Base-by-base conservation (phyloP, 331 rosid species). In the Acacia pycnantha region DNA sequence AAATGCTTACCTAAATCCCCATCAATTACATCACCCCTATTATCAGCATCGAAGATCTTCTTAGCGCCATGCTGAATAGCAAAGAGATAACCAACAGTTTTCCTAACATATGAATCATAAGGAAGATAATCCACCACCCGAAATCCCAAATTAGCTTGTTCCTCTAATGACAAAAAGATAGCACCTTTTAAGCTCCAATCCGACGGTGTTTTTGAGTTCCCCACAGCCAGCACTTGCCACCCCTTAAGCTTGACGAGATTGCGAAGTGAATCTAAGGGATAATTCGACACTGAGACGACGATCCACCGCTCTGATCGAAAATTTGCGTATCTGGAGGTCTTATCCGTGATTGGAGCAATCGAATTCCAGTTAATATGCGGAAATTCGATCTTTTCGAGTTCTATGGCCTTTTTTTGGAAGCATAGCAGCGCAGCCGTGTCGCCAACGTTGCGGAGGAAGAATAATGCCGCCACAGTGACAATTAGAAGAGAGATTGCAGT, bases 1-100 rank as follows among this genome's bases (percentile, higher is more conserved):
- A 96, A 93, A 86, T 92, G 98, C 74, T 90, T 96, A 22, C 99
- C 97, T 79, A 96, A 85, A 91, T 96, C 97, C 69, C 89, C 91
- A 81, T 84, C 95, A 64, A 93, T 91, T 24, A 96, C 97, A 19
- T 96, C 99, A 56, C 94, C 98, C 19, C 98, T 91, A 86, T 96
- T 96, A 61, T 96, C 99, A 19, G 93, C 91, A 81, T 96, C 99
- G 62, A 87, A 96, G 71, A 96, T 91, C 87, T 89, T 96, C 89
- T 90, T 91, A 47, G 97, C 99, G 7, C 99, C 99, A 19, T 93
- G 99, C 74, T 93, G 99, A 79, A 93, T 92, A 1, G 99, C 99
- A 79, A 92, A 96, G 88, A 96, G 88, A 79, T 92, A 96, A 27
- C 99, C 99, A 74, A 93, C 94, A 82, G 77, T 92, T 79, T 96